Conservation (phyloP, 768 basidiomycete species). For the Kwoniella heveanensis region DNA sequence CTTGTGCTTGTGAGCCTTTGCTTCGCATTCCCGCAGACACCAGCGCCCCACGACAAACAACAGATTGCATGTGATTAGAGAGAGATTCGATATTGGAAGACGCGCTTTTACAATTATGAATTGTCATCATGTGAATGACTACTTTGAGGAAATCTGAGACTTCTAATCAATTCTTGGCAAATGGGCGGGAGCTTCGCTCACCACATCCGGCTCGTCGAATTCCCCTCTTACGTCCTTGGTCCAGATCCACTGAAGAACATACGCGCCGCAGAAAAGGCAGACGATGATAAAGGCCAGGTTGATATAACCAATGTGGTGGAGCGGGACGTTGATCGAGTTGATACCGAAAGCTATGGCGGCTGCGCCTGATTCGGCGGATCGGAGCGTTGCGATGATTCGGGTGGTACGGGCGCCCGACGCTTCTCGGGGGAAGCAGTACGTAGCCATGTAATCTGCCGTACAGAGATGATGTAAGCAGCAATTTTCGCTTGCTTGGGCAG, state of each 20-base stretch:
- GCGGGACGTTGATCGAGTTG: slow-evolving; percentile 14
- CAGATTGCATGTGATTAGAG: too few relatives aligned
- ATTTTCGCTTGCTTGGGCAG: too few relatives aligned
- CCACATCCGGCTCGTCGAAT: slow-evolving; percentile 12
- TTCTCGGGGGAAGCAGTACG: slow-evolving; percentile 11
- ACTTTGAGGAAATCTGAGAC: too few relatives aligned
- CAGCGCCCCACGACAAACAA: too few relatives aligned
- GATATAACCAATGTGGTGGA: slow-evolving; percentile 17
- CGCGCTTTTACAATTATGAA: neutral
- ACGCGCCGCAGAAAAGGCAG: slow-evolving; percentile 21
- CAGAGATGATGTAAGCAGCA: too few relatives aligned
- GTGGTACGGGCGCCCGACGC: slow-evolving; percentile 9
- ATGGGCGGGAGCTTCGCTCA: neutral
- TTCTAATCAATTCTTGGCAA: neutral
- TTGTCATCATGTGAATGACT: too few relatives aligned
- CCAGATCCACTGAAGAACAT: slow-evolving; percentile 21
- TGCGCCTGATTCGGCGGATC: slow-evolving; percentile 19
- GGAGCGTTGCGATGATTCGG: slow-evolving; percentile 19
- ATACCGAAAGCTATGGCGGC: slow-evolving; percentile 22
- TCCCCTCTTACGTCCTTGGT: slow-evolving; percentile 15
- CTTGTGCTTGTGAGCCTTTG: too few relatives aligned
- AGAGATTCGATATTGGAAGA: neutral
- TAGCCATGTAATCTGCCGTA: slow-evolving; percentile 14
- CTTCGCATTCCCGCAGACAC: too few relatives aligned
- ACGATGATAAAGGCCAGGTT: slow-evolving; percentile 22